These are phyloP conservation scores for Raddia guianensis DNA, from an alignment of 176 grass and related monocot species.

Conservation along the genomic window DNA sequence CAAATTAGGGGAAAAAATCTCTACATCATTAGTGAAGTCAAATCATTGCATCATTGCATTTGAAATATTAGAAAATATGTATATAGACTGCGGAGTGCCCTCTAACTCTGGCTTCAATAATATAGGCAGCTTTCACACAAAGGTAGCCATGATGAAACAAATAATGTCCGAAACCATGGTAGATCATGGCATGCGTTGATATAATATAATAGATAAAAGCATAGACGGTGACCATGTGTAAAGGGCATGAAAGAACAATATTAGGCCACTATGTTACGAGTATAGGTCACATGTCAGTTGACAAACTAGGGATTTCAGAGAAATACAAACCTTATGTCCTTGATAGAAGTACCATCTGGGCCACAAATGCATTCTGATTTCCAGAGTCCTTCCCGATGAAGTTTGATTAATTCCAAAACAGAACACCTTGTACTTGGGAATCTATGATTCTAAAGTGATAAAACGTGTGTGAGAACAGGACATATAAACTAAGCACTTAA, in stretches of 20 bases:
- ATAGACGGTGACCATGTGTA: background rate
- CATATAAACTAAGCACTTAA: background rate
- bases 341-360: slow-evolving; percentile 38
- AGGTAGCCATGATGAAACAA: slow-evolving; percentile 24
- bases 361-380: slow-evolving; percentile 80
- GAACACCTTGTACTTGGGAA: slow-evolving; percentile 46
- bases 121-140: background rate
- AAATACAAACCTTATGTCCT: slow-evolving; percentile 52
- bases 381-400: slow-evolving; percentile 84
- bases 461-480: slow-evolving; percentile 44
- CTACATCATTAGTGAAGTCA: background rate
- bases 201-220: background rate
- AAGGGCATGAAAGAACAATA: slow-evolving; percentile 4
- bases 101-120: background rate
- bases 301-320: background rate
- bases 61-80: slow-evolving; percentile 15
- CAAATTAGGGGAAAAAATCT: slow-evolving; percentile 22
- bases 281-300: background rate
- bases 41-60: background rate
- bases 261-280: slow-evolving; percentile 4
- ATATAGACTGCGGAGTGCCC: background rate
- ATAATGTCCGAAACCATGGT: background rate
- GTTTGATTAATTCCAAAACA: slow-evolving; percentile 59
- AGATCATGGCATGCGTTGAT: background rate
- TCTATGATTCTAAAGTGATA: slow-evolving; percentile 40